A percentile compares a stretch with the other conserved stretches of the same genome.
These are phyloP conservation scores for Heliamphora exappendiculata DNA, from an alignment of 148 eudicot genomes.

Conservation along the genomic window DNA sequence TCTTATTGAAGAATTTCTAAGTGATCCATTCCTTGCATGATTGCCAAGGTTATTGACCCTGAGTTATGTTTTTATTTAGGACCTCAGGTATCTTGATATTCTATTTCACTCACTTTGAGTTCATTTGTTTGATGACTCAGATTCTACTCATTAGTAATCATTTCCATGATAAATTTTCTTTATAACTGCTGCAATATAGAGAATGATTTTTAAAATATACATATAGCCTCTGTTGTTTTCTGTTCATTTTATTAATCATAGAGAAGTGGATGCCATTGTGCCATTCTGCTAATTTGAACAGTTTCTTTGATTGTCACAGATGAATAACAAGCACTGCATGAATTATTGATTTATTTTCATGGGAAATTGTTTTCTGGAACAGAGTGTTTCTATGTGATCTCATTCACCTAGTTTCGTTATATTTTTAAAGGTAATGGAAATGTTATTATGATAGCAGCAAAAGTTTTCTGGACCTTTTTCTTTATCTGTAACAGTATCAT, in stretches of 20 bases:
- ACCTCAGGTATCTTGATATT: neutral
- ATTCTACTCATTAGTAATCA: too few relatives aligned
- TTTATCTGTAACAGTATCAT: neutral
- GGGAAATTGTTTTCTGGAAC: neutral
- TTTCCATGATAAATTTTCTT: neutral
- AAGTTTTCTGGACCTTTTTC: neutral
- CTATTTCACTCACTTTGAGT: neutral
- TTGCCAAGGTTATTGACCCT: neutral
- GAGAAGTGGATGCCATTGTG: neutral
- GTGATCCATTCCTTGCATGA: neutral
- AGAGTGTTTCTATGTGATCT: neutral
- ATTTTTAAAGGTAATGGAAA: neutral
- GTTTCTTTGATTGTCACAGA: neutral
- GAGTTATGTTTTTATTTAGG: neutral
- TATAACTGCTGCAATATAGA: neutral
- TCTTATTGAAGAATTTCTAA: neutral
- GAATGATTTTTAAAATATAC: neutral
- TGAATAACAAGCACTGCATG: neutral
- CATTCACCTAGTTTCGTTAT: neutral
- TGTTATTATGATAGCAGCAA: neutral
- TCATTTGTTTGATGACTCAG: neutral
- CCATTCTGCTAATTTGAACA: neutral
- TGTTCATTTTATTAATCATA: neutral
- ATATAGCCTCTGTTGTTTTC: neutral
- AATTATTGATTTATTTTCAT: neutral